A percentile compares a stretch with the other conserved stretches of the same genome.
phyloP scores from a whole-genome alignment of 805 yeast genomes.

The Candida saitoana region DNA sequence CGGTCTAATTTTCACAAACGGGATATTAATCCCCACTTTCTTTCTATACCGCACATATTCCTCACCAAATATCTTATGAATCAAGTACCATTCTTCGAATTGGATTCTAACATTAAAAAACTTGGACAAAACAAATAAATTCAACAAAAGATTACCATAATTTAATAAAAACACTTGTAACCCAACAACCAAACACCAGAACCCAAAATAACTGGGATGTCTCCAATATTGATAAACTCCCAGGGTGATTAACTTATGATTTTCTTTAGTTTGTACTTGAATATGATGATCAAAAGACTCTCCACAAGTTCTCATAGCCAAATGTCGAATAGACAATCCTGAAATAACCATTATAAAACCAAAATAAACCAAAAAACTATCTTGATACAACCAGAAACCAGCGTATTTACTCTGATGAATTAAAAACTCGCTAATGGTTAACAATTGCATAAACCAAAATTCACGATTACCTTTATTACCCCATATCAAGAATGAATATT shows the following conservation, averaged over 20 bases:
- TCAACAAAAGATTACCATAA: conserved; percentile 13
- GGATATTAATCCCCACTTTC: conserved; percentile 25
- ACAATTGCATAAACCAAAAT: conserved; percentile 26
- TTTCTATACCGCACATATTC: conserved; percentile 23
- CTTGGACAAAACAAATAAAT: conserved; percentile 15
- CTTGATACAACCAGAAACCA: neutral
- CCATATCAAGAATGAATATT: conserved; percentile 30
- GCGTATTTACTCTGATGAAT: conserved; percentile 2
- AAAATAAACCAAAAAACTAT: conserved; percentile 11
- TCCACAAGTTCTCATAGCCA: conserved; percentile 33
- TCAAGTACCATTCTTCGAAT: conserved; percentile 33
- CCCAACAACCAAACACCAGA: conserved; percentile 30
- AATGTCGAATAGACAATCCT: conserved; percentile 25
- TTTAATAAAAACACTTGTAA: conserved; percentile 25
- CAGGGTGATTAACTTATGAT: conserved; percentile 21
- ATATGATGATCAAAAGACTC: conserved; percentile 33
- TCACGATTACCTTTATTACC: conserved; percentile 32
- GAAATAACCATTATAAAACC: conserved; percentile 9
- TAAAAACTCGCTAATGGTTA: conserved; percentile 21
- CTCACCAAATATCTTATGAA: conserved; percentile 22
- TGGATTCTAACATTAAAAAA: conserved; percentile 29
- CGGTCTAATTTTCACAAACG: conserved; percentile 14
- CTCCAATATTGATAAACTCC: conserved; percentile 30
- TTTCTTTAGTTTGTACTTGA: conserved; percentile 12
- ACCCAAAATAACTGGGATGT: conserved; percentile 40